These are phyloP conservation scores for Ogataea paraovalis DNA, from an alignment of 805 yeast species.

Conservation along the genomic window DNA sequence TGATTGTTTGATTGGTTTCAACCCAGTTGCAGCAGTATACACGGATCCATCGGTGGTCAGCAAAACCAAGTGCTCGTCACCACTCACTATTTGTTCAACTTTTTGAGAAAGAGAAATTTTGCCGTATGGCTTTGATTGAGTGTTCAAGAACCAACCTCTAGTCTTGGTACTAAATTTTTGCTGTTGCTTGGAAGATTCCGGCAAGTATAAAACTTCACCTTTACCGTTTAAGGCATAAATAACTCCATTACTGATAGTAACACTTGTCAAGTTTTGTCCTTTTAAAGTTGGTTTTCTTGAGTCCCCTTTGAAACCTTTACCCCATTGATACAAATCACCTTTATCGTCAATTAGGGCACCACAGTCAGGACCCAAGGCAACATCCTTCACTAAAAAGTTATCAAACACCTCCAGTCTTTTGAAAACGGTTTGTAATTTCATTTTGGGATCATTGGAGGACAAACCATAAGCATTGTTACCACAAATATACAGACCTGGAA, in stretches of 20 bases:
- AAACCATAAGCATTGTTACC: conserved; percentile 48
- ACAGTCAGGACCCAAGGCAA: conserved; percentile 45
- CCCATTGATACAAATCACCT: conserved; percentile 78
- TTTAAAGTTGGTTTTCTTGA: conserved; percentile 34
- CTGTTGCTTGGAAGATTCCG: conserved; percentile 27
- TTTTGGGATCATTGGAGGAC: conserved; percentile 23
- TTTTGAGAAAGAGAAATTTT: conserved; percentile 15
- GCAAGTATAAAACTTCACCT: conserved; percentile 43
- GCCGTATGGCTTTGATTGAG: conserved; percentile 11
- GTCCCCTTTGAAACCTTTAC: conserved; percentile 35
- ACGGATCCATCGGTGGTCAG: conserved; percentile 58
- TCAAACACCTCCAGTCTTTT: conserved; percentile 62
- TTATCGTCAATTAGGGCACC: conserved; percentile 58
- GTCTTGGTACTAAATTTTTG: conserved; percentile 6
- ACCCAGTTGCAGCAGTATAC: conserved; percentile 59
- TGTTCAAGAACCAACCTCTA: conserved; percentile 14
- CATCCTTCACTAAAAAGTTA: conserved; percentile 50
- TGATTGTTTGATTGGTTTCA: conserved; percentile 38
- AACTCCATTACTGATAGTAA: conserved; percentile 49
- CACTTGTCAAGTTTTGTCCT: conserved; percentile 42
- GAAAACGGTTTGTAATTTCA: conserved; percentile 46
- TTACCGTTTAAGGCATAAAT: conserved; percentile 44
- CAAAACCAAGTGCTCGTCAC: conserved; percentile 66
- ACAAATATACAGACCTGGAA: conserved; percentile 62
- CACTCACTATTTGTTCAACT: conserved; percentile 46